These are phyloP conservation scores for Sporothrix schenckii DNA, from an alignment of 2,329 filamentous ascomycete genomes.

Conservation along the genomic window DNA sequence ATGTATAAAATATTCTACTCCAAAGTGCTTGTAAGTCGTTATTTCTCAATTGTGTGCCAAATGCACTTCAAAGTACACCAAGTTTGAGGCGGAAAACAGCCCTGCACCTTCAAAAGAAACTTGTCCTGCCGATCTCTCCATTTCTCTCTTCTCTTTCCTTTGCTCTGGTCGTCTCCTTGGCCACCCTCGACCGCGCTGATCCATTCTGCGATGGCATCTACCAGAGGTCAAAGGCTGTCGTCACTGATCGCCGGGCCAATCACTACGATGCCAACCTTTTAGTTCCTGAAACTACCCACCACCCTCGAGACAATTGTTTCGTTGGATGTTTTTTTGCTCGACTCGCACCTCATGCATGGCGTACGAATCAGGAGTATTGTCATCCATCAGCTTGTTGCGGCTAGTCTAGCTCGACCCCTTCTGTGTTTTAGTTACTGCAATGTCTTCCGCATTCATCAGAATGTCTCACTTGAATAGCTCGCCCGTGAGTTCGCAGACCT, in stretches of 20 bases:
- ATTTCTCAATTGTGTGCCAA: too few relatives aligned
- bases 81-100: too few relatives aligned
- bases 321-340: neutral
- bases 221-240: neutral
- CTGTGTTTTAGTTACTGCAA: neutral
- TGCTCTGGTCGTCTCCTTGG: neutral
- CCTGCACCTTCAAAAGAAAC: too few relatives aligned
- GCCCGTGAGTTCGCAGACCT: neutral
- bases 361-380: neutral
- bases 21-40: too few relatives aligned
- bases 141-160: neutral
- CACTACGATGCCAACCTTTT: neutral
- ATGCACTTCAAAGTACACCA: too few relatives aligned
- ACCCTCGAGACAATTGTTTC: neutral
- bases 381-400: neutral
- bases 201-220: slow-evolving; percentile 22
- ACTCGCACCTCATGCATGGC: neutral
- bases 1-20: too few relatives aligned
- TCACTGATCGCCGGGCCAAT: slow-evolving; percentile 15
- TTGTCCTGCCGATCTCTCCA: neutral
- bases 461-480: neutral
- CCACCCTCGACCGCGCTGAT: slow-evolving; percentile 19
- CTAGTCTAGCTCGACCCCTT: neutral
- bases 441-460: neutral
- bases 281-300: slow-evolving; percentile 10